Evolutionary conservation across 2,329 filamentous ascomycete genomes (phyloP), one percentile per base, ranked within the genome.

Genomic region (Venturia nashicola): DNA sequence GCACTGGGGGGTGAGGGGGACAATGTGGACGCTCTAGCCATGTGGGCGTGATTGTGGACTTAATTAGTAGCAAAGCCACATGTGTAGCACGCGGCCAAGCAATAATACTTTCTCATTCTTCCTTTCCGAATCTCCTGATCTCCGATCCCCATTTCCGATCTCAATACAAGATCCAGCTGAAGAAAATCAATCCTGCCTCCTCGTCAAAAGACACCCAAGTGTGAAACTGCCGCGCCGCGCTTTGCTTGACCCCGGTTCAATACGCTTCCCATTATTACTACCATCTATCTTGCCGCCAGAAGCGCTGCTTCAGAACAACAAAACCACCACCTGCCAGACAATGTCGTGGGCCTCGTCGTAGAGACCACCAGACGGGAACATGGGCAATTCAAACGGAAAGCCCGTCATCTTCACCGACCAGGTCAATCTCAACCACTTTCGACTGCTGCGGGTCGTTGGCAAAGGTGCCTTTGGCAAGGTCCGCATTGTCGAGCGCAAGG

Each of bases 381-480:
- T 97, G 93, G 93, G 93, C 75, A 97, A 97, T 79, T 89, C 87
- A 74, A 91, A 93, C 78, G 92, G 92, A 77, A 97, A 97, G 77
- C 90, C 90, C 77, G 85, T 96, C 79, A 88, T 91, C 75, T 87
- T 92, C 78, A 90, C 88, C 78, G 92, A 96, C 79, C 90, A 96
- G 87, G 94, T 96, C 70, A 97, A 93, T 76, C 86, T 99, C 70
- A 97, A 97, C 73, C 94, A 99, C 77, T 99, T 99, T 77, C 90
- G 93, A 69, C 83, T 99, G 64, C 80, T 97, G 68, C 88, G 94
- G 73, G 94, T 99, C 67, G 94, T 99, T 69, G 94, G 94, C 68
- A 95, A 96, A 76, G 94, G 94, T 71, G 94, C 94, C 65, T 99
- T 99, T 80, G 94, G 94, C 72, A 99, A 99, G 78, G 94, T 99